Conservation (phyloP, 1,284 basidiomycete species). For the Boletus mariae region DNA sequence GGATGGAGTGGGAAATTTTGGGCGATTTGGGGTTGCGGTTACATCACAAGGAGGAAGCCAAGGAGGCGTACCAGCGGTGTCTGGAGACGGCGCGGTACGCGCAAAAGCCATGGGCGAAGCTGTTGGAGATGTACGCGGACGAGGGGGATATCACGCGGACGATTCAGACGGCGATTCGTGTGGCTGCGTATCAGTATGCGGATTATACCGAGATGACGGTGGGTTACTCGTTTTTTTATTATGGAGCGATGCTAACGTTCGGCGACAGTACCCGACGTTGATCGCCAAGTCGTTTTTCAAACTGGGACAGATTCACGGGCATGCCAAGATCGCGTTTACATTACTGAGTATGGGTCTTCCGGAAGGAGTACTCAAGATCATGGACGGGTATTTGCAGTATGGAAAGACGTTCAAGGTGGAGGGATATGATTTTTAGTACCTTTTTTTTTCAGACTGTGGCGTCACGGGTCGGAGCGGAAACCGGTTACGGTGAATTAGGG, state of each 20-base stretch:
- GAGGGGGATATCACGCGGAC: slow-evolving; percentile 89
- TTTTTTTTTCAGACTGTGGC: background rate
- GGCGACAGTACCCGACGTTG: slow-evolving; percentile 77
- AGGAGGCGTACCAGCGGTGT: slow-evolving; percentile 95
- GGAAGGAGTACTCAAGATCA: slow-evolving; percentile 79
- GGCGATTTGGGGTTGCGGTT: slow-evolving; percentile 90
- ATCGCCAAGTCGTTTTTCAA: slow-evolving; percentile 91
- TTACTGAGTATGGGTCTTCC: slow-evolving; percentile 91
- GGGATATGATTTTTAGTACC: slow-evolving; percentile 72
- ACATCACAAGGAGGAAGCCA: slow-evolving; percentile 96
- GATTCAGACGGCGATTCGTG: slow-evolving; percentile 87
- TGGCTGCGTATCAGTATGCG: slow-evolving; percentile 90
- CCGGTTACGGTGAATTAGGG: slow-evolving; percentile 10
- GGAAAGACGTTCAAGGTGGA: slow-evolving; percentile 81
- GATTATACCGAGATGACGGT: slow-evolving; percentile 84
- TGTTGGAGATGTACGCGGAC: slow-evolving; percentile 93
- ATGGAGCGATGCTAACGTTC: background rate
- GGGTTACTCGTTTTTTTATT: slow-evolving; percentile 26
- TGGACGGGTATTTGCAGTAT: slow-evolving; percentile 80
- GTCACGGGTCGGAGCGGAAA: slow-evolving; percentile 13
- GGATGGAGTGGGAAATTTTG: slow-evolving; percentile 97
- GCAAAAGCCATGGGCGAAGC: slow-evolving; percentile 86
- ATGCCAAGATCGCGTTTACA: slow-evolving; percentile 92
- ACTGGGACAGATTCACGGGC: slow-evolving; percentile 90
- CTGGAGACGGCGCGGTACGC: slow-evolving; percentile 85